These are phyloP conservation scores for Nicotiana tabacum DNA, from an alignment of 257 asterid species.

Conservation along the genomic window DNA sequence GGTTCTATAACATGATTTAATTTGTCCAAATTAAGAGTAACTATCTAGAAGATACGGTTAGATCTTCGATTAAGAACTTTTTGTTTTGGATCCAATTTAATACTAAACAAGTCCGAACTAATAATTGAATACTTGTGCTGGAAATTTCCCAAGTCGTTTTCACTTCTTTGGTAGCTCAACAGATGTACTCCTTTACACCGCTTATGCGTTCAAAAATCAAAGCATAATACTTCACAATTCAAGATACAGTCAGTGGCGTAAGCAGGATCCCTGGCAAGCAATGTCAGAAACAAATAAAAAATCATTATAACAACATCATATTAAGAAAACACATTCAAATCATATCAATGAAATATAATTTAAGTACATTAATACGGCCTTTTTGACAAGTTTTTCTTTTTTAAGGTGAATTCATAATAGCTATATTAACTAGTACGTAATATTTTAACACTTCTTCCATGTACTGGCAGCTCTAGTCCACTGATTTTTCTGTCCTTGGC, in stretches of 20 bases:
- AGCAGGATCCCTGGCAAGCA: too few species aligned
- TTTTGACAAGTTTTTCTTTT: too few species aligned
- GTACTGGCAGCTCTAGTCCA: too few species aligned
- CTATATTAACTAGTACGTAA: too few species aligned
- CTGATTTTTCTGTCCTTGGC: too few species aligned
- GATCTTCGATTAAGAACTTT: neutral
- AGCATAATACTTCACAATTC: neutral
- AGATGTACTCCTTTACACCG: neutral
- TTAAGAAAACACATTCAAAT: too few species aligned
- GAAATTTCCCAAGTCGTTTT: neutral
- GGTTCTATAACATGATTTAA: neutral
- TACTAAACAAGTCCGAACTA: neutral
- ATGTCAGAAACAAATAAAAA: too few species aligned
- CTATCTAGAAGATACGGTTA: neutral
- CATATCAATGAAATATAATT: too few species aligned
- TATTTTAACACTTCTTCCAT: too few species aligned
- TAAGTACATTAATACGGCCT: too few species aligned
- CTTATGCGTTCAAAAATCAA: neutral
- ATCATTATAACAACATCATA: too few species aligned
- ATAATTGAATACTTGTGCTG: neutral
- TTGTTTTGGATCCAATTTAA: neutral
- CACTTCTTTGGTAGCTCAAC: slow-evolving; percentile 2
- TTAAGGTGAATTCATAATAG: too few species aligned
- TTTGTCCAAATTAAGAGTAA: neutral
- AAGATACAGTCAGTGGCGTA: neutral